Evolutionary conservation across 1,284 basidiomycete species (phyloP).

Genomic region (Apiotrichum laibachii): DNA sequence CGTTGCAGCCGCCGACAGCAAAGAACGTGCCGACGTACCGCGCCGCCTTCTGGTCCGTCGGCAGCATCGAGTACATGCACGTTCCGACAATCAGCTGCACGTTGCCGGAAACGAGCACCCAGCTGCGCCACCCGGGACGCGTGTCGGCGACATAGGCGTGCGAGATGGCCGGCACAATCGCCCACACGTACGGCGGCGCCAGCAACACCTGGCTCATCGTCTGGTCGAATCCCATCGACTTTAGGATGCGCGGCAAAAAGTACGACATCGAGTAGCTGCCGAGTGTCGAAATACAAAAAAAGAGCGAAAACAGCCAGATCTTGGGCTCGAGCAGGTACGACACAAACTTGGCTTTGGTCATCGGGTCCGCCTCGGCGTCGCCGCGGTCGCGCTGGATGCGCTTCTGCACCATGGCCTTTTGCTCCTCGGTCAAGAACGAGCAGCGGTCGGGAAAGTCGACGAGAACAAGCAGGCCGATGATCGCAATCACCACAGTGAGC

Average conservation of each 20-base stretch:
- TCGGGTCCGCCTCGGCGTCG: slow-evolving; percentile 49
- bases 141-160: slow-evolving; percentile 49
- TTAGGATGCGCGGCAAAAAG: slow-evolving; percentile 51
- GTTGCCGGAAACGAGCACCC: slow-evolving; percentile 5
- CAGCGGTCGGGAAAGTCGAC: slow-evolving; percentile 55
- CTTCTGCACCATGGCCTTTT: slow-evolving; percentile 47
- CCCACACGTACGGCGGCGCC: slow-evolving; percentile 50
- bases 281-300: slow-evolving; percentile 39
- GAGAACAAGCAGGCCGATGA: slow-evolving; percentile 33
- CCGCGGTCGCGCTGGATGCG: slow-evolving; percentile 53
- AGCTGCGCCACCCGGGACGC: slow-evolving; percentile 4
- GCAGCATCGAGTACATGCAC: slow-evolving; percentile 14
- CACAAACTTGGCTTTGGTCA: slow-evolving; percentile 45
- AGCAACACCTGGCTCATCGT: slow-evolving; percentile 43
- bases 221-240: slow-evolving; percentile 44
- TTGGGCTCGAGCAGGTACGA: slow-evolving; percentile 49
- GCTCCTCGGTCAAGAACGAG: slow-evolving; percentile 49
- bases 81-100: slow-evolving; percentile 12
- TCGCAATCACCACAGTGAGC: slow-evolving; percentile 42
- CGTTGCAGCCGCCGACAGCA: slow-evolving; percentile 43
- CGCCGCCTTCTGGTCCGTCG: slow-evolving; percentile 24
- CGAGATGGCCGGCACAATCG: slow-evolving; percentile 44
- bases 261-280: slow-evolving; percentile 31
- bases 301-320: slow-evolving; percentile 52
- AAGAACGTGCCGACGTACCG: slow-evolving; percentile 52